phyloP scores from a whole-genome alignment of 495 filamentous ascomycete species.

The Halenospora varia region DNA sequence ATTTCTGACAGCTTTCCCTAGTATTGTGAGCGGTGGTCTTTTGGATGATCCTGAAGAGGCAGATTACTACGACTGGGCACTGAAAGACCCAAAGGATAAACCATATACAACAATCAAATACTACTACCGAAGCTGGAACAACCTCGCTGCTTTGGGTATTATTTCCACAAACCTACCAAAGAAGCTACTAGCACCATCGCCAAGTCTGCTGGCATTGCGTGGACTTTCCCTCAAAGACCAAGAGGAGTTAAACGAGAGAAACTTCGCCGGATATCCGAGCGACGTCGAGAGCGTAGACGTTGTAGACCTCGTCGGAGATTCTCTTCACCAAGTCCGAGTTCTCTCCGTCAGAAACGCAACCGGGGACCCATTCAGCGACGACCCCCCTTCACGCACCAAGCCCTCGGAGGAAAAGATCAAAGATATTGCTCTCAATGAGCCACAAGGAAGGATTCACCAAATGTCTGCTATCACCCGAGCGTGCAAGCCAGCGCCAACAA shows the following conservation, averaged over 20 bases:
- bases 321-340: not conserved
- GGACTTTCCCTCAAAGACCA: conserved; percentile 6
- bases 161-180: conserved; percentile 4
- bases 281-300: not conserved
- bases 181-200: conserved; percentile 14
- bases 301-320: no score
- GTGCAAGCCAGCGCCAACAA: no score
- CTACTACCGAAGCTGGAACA: conserved; percentile 41
- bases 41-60: conserved; percentile 43
- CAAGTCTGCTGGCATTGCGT: conserved; percentile 8
- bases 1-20: conserved; percentile 11
- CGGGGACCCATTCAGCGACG: no score
- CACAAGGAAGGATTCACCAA: no score
- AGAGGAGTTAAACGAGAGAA: not conserved
- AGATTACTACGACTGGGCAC: conserved; percentile 39
- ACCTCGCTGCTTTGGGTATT: conserved; percentile 19
- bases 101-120: conserved; percentile 45
- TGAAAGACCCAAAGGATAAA: conserved; percentile 42
- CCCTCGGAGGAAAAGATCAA: no score
- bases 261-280: no score
- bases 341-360: no score
- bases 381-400: no score
- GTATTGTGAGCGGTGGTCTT: conserved; percentile 37
- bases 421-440: no score
- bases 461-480: no score